Evolutionary conservation across 2,329 filamentous ascomycete species (phyloP), one percentile per base, ranked within the genome.

Genomic region (Myriangium duriaei): DNA sequence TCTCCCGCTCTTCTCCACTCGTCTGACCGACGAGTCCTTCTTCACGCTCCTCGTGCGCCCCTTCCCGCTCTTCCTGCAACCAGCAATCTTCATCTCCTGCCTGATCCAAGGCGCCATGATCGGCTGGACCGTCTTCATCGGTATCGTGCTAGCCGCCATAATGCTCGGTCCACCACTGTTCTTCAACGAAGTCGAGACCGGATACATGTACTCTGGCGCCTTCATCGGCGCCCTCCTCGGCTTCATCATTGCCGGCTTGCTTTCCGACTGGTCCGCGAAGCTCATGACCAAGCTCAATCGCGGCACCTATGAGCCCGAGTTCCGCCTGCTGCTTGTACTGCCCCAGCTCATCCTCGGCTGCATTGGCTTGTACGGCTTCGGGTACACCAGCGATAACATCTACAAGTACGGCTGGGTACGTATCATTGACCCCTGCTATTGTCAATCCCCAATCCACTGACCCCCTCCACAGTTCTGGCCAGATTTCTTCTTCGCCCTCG

Each of bases 41-140:
- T 66, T 69, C 50, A 71, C 71, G 46, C 64, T 80, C 18, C 59
- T 77, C 11, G 56, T 79, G 11, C 73, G 87, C 2, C 88, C 87
- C 0, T 78, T 95, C 37, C 83, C 83, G 0, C 70, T 95, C 1
- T 79, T 93, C 49, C 57, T 81, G 5, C 87, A 95, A 54, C 87
- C 86, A 0, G 83, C 82, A 5, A 84, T 95, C 48, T 59, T 92
- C 29, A 94, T 85, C 82, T 69, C 71, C 11, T 76, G 72, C 50
- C 66, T 95, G 3, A 83, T 87, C 34, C 87, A 94, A 67, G 87
- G 87, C 11, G 75, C 82, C 4, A 74, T 94, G 53, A 94, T 95
- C 51, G 88, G 87, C 46, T 96, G 88, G 87, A 93, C 87, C 1
- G 83, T 95, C 11, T 84, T 95, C 53, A 88, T 93, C 47, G 81